These are phyloP conservation scores for Apostasia ramifera DNA, from an alignment of 106 monocot species.

Conservation along the genomic window DNA sequence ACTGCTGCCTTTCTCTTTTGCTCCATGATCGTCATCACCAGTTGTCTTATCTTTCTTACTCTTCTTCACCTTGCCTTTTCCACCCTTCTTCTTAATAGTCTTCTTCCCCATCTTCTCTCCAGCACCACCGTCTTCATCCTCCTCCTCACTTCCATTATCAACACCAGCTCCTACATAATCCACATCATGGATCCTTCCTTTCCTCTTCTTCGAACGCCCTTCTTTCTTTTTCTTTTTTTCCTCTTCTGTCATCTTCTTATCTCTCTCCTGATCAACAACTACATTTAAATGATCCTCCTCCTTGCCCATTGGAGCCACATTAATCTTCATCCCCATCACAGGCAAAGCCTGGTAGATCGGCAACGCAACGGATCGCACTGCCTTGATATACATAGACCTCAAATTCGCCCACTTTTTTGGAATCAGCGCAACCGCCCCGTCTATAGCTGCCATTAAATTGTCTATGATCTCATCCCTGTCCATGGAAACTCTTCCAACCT, in stretches of 20 bases:
- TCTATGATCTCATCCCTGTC: constrained; percentile 19
- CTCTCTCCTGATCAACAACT: background rate
- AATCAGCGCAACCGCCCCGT: constrained; percentile 22
- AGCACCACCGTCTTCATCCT: background rate
- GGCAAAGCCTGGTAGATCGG: constrained; percentile 33
- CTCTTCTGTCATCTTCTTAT: background rate
- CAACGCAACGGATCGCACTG: constrained; percentile 30
- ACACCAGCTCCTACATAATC: background rate
- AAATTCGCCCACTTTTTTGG: constrained; percentile 43
- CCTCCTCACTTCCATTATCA: background rate
- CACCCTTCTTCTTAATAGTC: constrained; percentile 9
- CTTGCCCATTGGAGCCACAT: background rate
- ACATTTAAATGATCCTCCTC: too few species aligned
- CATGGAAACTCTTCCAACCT: constrained; percentile 29
- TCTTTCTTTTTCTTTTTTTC: background rate
- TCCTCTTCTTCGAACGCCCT: constrained; percentile 4
- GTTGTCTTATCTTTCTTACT: background rate
- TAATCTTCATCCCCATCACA: constrained; percentile 32
- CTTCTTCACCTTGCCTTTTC: background rate
- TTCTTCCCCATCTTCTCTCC: constrained; percentile 9
- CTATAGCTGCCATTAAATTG: constrained; percentile 24
- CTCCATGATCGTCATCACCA: background rate
- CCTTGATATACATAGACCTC: constrained; percentile 30
- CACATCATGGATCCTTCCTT: constrained; percentile 7
- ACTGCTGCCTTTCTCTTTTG: background rate